phyloP scores from a whole-genome alignment of 805 yeast species.

The Soucietia sequanensis region DNA sequence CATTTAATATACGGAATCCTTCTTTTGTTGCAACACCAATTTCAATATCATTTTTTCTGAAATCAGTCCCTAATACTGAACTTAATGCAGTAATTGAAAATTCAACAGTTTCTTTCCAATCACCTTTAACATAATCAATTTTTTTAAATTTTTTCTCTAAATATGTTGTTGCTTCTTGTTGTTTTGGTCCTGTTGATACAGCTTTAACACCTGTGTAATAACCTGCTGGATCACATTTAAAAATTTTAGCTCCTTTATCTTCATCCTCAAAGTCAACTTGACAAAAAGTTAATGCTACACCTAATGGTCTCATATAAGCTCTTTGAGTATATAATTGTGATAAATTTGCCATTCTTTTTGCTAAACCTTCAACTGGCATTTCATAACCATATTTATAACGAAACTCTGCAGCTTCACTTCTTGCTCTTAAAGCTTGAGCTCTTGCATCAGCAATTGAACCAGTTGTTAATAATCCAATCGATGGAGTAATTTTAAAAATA shows the following conservation, averaged over 20 bases:
- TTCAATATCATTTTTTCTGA: conserved; percentile 90
- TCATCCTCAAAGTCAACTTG: conserved; percentile 71
- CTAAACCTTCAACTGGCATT: conserved; percentile 90
- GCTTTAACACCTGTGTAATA: conserved; percentile 90
- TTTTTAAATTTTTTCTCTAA: conserved; percentile 86
- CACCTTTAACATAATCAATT: conserved; percentile 67
- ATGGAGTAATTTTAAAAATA: conserved; percentile 75
- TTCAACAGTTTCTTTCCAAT: conserved; percentile 88
- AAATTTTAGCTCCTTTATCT: conserved; percentile 83
- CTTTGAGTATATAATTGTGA: conserved; percentile 96
- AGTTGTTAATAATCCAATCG: conserved; percentile 86
- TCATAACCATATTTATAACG: conserved; percentile 93
- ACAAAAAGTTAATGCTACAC: conserved; percentile 87
- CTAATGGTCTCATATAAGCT: conserved; percentile 98
- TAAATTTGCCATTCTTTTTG: conserved; percentile 93
- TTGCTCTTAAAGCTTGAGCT: conserved; percentile 83
- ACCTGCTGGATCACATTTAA: conserved; percentile 97
- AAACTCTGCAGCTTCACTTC: conserved; percentile 95
- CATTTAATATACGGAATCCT: conserved; percentile 68
- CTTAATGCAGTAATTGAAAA: conserved; percentile 84
- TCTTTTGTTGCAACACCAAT: conserved; percentile 80
- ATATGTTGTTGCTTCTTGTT: conserved; percentile 88
- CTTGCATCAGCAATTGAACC: conserved; percentile 97
- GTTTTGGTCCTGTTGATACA: conserved; percentile 94
- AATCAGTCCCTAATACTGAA: conserved; percentile 86